Evolutionary conservation across 129 eudicot genomes (phyloP).

Genomic region (Helianthus annuus): HanXRQr2.0-SUNRISE NC_035449.2:23974449-23974948

Average conservation of each 20-base stretch:
- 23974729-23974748: slow-evolving; percentile 74
- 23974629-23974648: slow-evolving; percentile 51
- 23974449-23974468: slow-evolving; percentile 58
- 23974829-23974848: slow-evolving; percentile 54
- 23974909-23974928: background rate
- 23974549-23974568: slow-evolving; percentile 46
- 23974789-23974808: slow-evolving; percentile 26
- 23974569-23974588: slow-evolving; percentile 33
- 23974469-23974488: slow-evolving; percentile 80
- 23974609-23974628: slow-evolving; percentile 31
- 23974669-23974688: slow-evolving; percentile 21
- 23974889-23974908: background rate
- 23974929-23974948: background rate
- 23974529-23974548: slow-evolving; percentile 79
- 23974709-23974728: slow-evolving; percentile 62
- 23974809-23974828: slow-evolving; percentile 31
- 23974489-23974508: slow-evolving; percentile 90
- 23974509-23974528: slow-evolving; percentile 87
- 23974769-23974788: slow-evolving; percentile 22
- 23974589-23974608: slow-evolving; percentile 30
- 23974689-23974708: slow-evolving; percentile 30
- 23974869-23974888: background rate
- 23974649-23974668: slow-evolving; percentile 40
- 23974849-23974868: background rate
- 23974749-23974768: slow-evolving; percentile 29